Base-by-base conservation (phyloP, 2,329 filamentous ascomycete species). In the Intubia oerlemansii region DNA sequence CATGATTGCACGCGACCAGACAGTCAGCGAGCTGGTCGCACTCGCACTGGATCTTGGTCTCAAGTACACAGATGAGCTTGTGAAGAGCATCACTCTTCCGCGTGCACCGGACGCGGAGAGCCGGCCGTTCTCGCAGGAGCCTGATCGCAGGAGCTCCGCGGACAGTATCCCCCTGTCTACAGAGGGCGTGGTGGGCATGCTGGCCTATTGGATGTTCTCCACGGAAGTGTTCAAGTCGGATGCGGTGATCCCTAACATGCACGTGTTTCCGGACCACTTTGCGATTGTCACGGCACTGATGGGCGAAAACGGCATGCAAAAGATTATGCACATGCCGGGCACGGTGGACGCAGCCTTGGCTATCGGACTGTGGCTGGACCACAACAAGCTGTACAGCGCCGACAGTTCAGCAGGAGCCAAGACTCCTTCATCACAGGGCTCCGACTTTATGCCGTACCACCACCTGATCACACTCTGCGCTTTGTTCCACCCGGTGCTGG, bases 1-100 rank as follows among this genome's bases (percentile, higher is more conserved):
- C 23, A 49, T 80, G 18, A 59, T 67, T 33, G 62, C 62, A 11
- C 58, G 66, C 33, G 67, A 78, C 35, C 62, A 65, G 6, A 61
- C 76, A 26, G 59, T 79, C n/a, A 76, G 77, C 0, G 71, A 82
- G 42, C 50, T 84, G 15, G 70, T 71, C 36, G 67, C 72, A 12
- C 53, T 80, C 30, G 63, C 72, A 11, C 58, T 66, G 29, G 69
- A 75, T 42, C 47, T 76, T 3, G 66, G 62, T 9, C 42, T 75
- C 7, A 51, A 55, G 20, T 51, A 54, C 17, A 50, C 56, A 0
- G 49, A 51, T 10, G 41, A 49, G 4, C 53, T 63, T 20, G 51
- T 71, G 11, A 52, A 52, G 32, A 51, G 53, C 28, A 45, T 59
- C 22, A 47, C 54, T n/a, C n/a, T n/a, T n/a, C n/a, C n/a, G n/a